These are phyloP conservation scores for Globisporangium viniferum DNA, from an alignment of 352 stramenopile species.

Conservation along the genomic window DNA sequence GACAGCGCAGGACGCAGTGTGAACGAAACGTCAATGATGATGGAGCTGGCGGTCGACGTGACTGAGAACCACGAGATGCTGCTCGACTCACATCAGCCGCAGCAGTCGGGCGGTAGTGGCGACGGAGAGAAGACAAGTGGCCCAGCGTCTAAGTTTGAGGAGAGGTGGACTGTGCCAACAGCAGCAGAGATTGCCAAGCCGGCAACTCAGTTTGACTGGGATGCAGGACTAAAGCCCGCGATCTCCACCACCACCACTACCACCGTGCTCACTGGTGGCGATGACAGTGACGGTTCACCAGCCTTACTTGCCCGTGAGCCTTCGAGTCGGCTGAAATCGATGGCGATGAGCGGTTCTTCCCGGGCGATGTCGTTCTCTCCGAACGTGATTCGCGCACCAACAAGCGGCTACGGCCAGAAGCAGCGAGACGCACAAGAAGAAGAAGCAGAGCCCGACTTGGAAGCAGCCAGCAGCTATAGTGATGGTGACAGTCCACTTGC, in stretches of 20 bases:
- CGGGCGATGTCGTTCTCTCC: conserved; percentile 5
- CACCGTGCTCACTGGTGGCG: neutral
- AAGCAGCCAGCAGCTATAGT: neutral
- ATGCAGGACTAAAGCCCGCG: neutral
- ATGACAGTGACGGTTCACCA: neutral
- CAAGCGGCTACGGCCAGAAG: neutral
- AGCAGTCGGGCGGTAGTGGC: neutral
- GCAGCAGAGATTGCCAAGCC: neutral
- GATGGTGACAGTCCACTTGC: neutral
- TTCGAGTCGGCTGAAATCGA: neutral
- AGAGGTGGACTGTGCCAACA: neutral
- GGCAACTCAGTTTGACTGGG: neutral
- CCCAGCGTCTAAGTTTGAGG: too few relatives aligned
- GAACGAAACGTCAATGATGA: neutral
- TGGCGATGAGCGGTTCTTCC: neutral
- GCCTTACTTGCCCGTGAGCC: neutral
- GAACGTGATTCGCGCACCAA: neutral
- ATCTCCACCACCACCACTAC: neutral
- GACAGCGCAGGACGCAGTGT: neutral
- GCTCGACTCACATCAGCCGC: neutral
- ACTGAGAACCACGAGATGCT: neutral
- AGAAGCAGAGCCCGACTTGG: neutral
- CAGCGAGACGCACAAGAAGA: neutral
- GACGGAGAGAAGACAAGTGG: too few relatives aligned
- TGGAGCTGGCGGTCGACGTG: conserved; percentile 1